phyloP scores from a whole-genome alignment of 768 basidiomycete species.

The Lactarius akahatsu region DNA sequence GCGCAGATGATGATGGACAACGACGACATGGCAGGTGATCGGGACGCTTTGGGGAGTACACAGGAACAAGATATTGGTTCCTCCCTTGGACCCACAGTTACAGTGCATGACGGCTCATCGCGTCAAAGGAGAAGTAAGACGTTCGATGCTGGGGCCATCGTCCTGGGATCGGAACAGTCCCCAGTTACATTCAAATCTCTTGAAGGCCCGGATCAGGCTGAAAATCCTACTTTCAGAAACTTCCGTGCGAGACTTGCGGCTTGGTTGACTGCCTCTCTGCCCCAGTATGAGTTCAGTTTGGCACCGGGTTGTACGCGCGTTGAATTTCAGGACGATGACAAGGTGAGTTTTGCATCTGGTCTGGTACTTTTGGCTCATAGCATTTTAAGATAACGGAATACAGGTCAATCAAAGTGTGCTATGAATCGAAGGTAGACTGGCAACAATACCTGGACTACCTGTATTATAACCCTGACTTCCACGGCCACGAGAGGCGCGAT shows the following conservation, averaged over 20 bases:
- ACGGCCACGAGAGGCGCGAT: constrained; percentile 28
- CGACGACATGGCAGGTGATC: no score
- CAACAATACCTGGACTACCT: constrained; percentile 21
- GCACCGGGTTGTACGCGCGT: not conserved
- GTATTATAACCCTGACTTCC: constrained; percentile 29
- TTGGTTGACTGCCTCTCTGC: not conserved
- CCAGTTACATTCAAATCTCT: not conserved
- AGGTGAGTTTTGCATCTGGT: not conserved
- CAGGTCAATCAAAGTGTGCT: constrained; percentile 24
- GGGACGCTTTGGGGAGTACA: no score
- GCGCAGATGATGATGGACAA: no score
- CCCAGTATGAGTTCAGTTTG: not conserved
- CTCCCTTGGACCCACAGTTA: no score
- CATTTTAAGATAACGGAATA: constrained; percentile 27
- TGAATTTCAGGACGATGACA: not conserved
- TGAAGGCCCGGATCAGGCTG: not conserved
- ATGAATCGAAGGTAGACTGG: constrained; percentile 19
- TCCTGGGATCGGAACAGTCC: not conserved
- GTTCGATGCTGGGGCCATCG: not conserved
- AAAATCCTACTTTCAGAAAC: not conserved
- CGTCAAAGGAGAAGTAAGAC: not conserved
- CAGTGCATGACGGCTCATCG: not conserved
- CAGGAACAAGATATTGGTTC: no score
- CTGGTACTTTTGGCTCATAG: not conserved
- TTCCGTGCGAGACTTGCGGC: not conserved